Evolutionary conservation across 805 yeast species (phyloP).

Genomic region (Aciculoconidium aculeatum): DNA sequence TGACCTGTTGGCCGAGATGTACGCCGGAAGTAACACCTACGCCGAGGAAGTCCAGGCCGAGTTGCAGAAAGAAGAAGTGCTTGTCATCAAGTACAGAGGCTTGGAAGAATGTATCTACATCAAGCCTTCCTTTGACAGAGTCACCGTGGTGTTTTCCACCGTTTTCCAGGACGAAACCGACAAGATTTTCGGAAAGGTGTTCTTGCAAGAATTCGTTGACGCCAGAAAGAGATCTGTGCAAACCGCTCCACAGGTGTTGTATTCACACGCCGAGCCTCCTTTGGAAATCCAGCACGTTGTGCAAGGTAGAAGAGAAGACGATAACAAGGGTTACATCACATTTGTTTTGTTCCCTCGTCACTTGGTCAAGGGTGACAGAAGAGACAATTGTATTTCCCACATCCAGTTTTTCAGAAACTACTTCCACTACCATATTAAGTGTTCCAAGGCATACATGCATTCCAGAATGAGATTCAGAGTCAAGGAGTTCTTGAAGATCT

Average conservation of each 20-base stretch:
- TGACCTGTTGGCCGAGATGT: slow-evolving; percentile 53
- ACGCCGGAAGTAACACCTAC: slow-evolving; percentile 38
- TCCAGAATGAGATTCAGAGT: slow-evolving; percentile 97
- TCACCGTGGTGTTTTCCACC: slow-evolving; percentile 93
- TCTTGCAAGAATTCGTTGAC: slow-evolving; percentile 89
- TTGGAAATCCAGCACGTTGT: slow-evolving; percentile 51
- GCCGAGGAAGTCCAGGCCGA: slow-evolving; percentile 40
- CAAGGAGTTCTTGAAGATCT: slow-evolving; percentile 85
- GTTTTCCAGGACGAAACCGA: slow-evolving; percentile 96
- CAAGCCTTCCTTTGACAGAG: slow-evolving; percentile 91
- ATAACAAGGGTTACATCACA: slow-evolving; percentile 49
- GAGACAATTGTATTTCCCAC: slow-evolving; percentile 86
- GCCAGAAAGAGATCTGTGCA: slow-evolving; percentile 94
- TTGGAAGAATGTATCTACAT: slow-evolving; percentile 80
- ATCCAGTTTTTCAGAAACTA: slow-evolving; percentile 90
- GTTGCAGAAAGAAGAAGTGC: slow-evolving; percentile 48
- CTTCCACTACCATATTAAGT: slow-evolving; percentile 97
- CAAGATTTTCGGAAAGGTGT: slow-evolving; percentile 82
- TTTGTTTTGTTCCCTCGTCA: slow-evolving; percentile 82
- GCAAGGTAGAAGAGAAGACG: slow-evolving; percentile 39
- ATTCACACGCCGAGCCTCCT: slow-evolving; percentile 88
- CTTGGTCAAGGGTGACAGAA: slow-evolving; percentile 51
- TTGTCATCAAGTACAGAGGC: slow-evolving; percentile 81
- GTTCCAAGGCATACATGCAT: slow-evolving; percentile 97
- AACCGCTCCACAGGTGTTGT: slow-evolving; percentile 96